Conservation (phyloP, 306 rosid species). For the Rosa lucieae region DNA sequence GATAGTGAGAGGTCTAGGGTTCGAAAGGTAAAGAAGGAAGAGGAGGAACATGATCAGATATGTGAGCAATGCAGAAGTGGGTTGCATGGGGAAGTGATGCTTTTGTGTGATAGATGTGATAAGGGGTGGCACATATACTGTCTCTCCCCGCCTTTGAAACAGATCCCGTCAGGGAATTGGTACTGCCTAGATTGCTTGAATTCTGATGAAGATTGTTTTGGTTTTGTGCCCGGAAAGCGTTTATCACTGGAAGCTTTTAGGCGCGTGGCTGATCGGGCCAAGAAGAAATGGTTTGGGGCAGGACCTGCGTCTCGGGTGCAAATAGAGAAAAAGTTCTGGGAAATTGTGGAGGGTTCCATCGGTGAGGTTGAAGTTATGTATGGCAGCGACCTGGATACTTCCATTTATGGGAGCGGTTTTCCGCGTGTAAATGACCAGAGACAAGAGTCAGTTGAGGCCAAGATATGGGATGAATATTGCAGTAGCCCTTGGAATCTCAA, state of each 20-base stretch:
- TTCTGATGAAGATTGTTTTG: slow-evolving; percentile 88
- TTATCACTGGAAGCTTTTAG: slow-evolving; percentile 76
- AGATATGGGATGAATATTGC: slow-evolving; percentile 82
- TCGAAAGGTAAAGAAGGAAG: slow-evolving; percentile 33
- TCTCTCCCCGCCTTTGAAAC: slow-evolving; percentile 88
- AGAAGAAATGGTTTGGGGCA: slow-evolving; percentile 93
- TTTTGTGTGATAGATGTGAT: slow-evolving; percentile 91
- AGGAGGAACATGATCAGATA: slow-evolving; percentile 77
- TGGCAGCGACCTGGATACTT: slow-evolving; percentile 95
- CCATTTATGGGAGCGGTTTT: slow-evolving; percentile 88
- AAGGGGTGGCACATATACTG: slow-evolving; percentile 97
- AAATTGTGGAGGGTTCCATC: slow-evolving; percentile 88
- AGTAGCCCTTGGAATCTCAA: slow-evolving; percentile 93
- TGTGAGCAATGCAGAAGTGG: slow-evolving; percentile 96
- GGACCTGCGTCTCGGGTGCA: slow-evolving; percentile 80
- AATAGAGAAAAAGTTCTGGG: slow-evolving; percentile 96
- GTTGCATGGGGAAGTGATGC: slow-evolving; percentile 95
- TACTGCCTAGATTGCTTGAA: slow-evolving; percentile 90
- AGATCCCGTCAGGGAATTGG: slow-evolving; percentile 89
- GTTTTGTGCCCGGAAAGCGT: slow-evolving; percentile 87
- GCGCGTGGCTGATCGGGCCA: slow-evolving; percentile 74
- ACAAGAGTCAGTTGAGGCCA: slow-evolving; percentile 61
- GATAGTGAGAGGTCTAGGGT: slow-evolving; percentile 46
- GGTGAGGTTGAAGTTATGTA: slow-evolving; percentile 97
- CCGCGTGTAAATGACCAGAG: slow-evolving; percentile 65